Conservation (phyloP, 163 green algal species). For the Prototheca wickerhamii region DNA sequence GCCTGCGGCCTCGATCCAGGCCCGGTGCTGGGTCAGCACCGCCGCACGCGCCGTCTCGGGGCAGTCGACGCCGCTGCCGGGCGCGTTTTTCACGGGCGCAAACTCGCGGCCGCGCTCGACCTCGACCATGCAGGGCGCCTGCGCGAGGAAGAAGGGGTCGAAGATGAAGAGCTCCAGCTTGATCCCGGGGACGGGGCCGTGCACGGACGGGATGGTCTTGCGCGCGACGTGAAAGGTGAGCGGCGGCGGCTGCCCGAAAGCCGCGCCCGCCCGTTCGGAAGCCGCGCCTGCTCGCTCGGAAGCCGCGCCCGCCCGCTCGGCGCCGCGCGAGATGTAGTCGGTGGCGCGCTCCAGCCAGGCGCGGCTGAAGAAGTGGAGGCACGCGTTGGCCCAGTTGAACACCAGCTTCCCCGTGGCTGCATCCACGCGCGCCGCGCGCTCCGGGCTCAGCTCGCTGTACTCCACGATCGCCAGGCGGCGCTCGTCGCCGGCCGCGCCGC, state of each 20-base stretch:
- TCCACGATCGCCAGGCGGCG: constrained; percentile 68
- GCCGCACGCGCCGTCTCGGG: constrained; percentile 66
- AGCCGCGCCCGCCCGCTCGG: neutral
- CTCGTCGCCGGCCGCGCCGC: neutral
- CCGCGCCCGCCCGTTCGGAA: neutral
- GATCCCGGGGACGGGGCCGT: constrained; percentile 41
- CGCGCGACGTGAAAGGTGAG: constrained; percentile 73
- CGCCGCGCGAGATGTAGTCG: constrained; percentile 18
- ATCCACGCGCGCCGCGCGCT: constrained; percentile 45
- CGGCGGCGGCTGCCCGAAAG: neutral
- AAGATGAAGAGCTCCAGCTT: constrained; percentile 99
- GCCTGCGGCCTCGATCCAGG: constrained; percentile 49
- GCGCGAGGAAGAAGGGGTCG: constrained; percentile 72
- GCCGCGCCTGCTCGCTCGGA: neutral
- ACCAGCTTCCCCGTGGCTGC: constrained; percentile 50
- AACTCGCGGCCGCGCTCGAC: constrained; percentile 71
- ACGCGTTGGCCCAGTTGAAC: constrained; percentile 94
- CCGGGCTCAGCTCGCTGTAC: constrained; percentile 67
- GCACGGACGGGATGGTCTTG: constrained; percentile 75
- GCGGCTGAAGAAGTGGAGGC: constrained; percentile 83
- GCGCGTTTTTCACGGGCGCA: constrained; percentile 90
- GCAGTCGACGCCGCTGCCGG: constrained; percentile 49
- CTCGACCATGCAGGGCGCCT: constrained; percentile 55
- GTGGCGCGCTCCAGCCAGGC: constrained; percentile 53
- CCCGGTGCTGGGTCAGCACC: constrained; percentile 57